These are phyloP conservation scores for Ascochyta koolunga DNA, from an alignment of 2,329 filamentous ascomycete species.

Conservation along the genomic window DNA sequence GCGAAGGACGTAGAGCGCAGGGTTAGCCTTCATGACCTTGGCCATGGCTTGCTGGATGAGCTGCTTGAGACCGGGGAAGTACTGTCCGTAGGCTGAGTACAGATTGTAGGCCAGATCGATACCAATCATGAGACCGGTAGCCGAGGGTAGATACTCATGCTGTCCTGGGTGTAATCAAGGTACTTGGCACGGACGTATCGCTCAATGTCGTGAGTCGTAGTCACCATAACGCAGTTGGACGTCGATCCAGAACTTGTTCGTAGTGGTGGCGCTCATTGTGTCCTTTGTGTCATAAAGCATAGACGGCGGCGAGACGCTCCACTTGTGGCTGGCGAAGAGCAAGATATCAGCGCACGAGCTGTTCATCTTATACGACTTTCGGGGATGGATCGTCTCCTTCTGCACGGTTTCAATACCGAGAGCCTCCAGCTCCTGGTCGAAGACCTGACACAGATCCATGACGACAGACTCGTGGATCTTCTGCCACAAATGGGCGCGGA, in stretches of 20 bases:
- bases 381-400: constrained; percentile 97
- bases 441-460: constrained; percentile 98
- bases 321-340: constrained; percentile 96
- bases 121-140: constrained; percentile 95
- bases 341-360: constrained; percentile 97
- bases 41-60: constrained; percentile 98
- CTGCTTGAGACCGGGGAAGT: constrained; percentile 96
- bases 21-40: constrained; percentile 99
- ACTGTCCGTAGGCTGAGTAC: constrained; percentile 97
- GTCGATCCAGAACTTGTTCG: constrained; percentile 99
- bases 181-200: constrained; percentile 98
- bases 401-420: constrained; percentile 96
- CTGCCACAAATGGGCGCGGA: constrained; percentile 99
- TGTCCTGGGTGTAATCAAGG: constrained; percentile 97
- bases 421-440: constrained; percentile 95
- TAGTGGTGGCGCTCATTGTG: constrained; percentile 88
- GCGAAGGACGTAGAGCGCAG: constrained; percentile 90
- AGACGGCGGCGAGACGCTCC: constrained; percentile 95
- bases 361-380: constrained; percentile 99
- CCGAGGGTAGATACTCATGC: constrained; percentile 97
- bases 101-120: constrained; percentile 98
- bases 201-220: constrained; percentile 97
- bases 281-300: constrained; percentile 97
- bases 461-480: constrained; percentile 99
- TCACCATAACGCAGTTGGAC: constrained; percentile 96